Percentiles rank a stretch among this genome's conserved stretches.
phyloP scores from a whole-genome alignment of 23 red algal genomes.

The Rhodosorus marinus region DNA sequence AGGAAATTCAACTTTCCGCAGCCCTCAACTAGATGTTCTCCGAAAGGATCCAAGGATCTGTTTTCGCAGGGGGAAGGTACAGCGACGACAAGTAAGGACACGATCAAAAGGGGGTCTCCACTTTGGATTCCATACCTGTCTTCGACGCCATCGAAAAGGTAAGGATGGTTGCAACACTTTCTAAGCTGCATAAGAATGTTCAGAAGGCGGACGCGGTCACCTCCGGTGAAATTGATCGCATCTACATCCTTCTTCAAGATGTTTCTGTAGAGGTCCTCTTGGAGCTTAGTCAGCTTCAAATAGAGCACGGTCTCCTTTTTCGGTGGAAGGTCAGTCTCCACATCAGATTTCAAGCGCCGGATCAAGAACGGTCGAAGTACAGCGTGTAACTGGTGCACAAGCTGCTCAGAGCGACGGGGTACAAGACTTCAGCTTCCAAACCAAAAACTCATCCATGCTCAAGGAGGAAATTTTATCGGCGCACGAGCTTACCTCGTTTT shows the following conservation, averaged over 20 bases:
- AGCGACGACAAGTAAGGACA: too few relatives aligned
- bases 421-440: too few relatives aligned
- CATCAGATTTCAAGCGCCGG: constrained; percentile 84
- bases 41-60: constrained; percentile 91
- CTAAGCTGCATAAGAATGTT: constrained; percentile 99
- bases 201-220: constrained; percentile 85
- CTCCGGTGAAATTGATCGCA: constrained; percentile 90
- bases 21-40: constrained; percentile 71
- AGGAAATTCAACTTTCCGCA: constrained; percentile 71
- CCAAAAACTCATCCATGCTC: background rate
- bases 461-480: background rate
- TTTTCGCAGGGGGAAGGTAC: too few relatives aligned
- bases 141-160: constrained; percentile 93
- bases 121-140: too few relatives aligned
- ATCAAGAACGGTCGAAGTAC: constrained; percentile 91
- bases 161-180: constrained; percentile 92
- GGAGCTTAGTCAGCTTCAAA: constrained; percentile 60
- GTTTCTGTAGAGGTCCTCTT: constrained; percentile 72
- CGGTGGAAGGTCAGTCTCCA: constrained; percentile 69
- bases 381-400: constrained; percentile 84
- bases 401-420: too few relatives aligned
- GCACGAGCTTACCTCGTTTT: constrained; percentile 1
- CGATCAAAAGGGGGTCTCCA: too few relatives aligned
- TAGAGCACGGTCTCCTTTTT: constrained; percentile 95
- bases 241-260: constrained; percentile 95